A percentile compares a stretch with the other conserved stretches of the same genome.
Conservation (phyloP, 73 alveolate species). For the Paramecium tetraurelia region DNA sequence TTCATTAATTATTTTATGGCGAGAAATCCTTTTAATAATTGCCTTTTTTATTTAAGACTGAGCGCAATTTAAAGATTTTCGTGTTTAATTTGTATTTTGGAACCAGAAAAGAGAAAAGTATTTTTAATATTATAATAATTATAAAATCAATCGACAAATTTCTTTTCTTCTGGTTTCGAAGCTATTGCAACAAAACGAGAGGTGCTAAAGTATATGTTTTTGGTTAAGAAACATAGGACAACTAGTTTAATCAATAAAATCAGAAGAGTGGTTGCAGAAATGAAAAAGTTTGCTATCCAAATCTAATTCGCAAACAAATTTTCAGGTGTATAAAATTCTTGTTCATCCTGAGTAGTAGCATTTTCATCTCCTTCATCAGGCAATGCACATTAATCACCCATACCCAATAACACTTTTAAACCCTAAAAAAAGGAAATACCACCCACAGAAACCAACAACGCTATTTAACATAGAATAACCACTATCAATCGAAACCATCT, state of each 20-base stretch:
- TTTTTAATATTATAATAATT: not conserved
- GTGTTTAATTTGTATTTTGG: conserved; percentile 9
- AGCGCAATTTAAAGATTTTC: conserved; percentile 19
- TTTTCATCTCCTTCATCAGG: not conserved
- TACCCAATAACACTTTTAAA: not conserved
- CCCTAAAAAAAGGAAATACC: conserved; percentile 5
- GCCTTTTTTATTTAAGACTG: not conserved
- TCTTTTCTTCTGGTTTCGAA: not conserved
- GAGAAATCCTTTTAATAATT: not conserved
- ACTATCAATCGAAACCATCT: conserved; percentile 45
- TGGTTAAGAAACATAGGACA: not conserved
- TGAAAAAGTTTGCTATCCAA: conserved; percentile 40
- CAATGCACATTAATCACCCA: conserved; percentile 19
- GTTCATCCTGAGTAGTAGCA: not conserved
- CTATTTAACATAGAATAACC: not conserved
- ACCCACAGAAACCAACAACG: not conserved
- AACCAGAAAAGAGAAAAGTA: not conserved
- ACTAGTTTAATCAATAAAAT: not conserved
- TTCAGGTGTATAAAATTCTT: not conserved
- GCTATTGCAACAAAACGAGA: not conserved
- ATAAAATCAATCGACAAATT: not conserved
- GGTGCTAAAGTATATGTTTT: not conserved
- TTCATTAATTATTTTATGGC: conserved; percentile 12
- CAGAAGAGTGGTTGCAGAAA: not conserved
- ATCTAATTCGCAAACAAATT: not conserved